A percentile compares a stretch with the other conserved stretches of the same genome.
phyloP scores from a whole-genome alignment of 192 early-diverging fungal genomes.

The Mortierella claussenii region DNA sequence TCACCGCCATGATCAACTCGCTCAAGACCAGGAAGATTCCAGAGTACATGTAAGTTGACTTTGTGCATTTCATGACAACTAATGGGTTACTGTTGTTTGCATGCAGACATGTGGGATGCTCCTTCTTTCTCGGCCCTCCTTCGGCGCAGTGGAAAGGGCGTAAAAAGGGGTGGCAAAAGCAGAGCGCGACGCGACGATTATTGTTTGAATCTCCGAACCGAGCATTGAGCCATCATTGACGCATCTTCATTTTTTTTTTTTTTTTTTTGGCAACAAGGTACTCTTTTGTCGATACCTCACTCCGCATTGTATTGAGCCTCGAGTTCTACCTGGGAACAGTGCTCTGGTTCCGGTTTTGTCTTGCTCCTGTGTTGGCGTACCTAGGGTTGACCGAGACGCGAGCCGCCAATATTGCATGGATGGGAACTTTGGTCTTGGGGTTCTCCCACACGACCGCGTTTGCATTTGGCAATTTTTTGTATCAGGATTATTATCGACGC shows the following conservation, averaged over 20 bases:
- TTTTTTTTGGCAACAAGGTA: slow-evolving; percentile 17
- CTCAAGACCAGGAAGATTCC: slow-evolving; percentile 49
- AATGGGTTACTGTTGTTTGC: neutral
- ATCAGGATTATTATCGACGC: slow-evolving; percentile 46
- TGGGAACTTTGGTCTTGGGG: slow-evolving; percentile 40
- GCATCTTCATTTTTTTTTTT: too few species aligned
- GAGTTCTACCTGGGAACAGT: slow-evolving; percentile 45
- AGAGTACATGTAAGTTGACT: slow-evolving; percentile 33
- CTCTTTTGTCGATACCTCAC: slow-evolving; percentile 44
- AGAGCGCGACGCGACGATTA: too few species aligned
- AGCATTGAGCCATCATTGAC: too few species aligned
- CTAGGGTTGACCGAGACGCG: slow-evolving; percentile 20
- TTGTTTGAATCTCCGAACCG: too few species aligned
- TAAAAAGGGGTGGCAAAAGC: too few species aligned
- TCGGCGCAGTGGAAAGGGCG: too few species aligned
- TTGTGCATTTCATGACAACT: neutral
- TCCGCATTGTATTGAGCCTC: slow-evolving; percentile 46
- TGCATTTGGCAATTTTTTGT: slow-evolving; percentile 45
- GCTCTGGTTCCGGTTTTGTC: slow-evolving; percentile 47
- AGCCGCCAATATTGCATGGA: slow-evolving; percentile 32
- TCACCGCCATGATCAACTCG: slow-evolving; percentile 41
- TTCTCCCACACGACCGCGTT: slow-evolving; percentile 51
- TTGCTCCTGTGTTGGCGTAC: slow-evolving; percentile 33
- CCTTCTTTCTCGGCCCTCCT: too few species aligned
- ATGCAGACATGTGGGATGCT: neutral